Base-by-base conservation (phyloP, 306 rosid species). In the Cyamopsis tetragonoloba region DNA sequence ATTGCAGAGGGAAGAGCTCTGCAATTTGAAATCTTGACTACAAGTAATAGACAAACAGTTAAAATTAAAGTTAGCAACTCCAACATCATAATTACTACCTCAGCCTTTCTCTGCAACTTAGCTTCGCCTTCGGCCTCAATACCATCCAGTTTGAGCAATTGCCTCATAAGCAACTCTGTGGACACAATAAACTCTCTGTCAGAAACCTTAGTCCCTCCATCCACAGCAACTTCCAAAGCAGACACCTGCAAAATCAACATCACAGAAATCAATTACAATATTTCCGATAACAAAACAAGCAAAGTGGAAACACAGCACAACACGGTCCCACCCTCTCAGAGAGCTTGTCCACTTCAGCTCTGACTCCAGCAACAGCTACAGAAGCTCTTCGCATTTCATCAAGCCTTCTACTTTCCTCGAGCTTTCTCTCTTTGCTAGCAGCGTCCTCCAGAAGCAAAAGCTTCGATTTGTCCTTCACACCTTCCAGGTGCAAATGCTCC, bases 51-150 rank as follows among this genome's bases (percentile, higher is more conserved):
- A 65, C 12, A 73, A 42, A 9, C 24, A 44, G 9, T 70, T 49
- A 63, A 48, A 47, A 15, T 57, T 57, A 10, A 27, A 54, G 18
- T 13, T 42, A 31, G 63, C 23, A 62, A 48, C 22, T 50, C 20
- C 12, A 28, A 30, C 6, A 73, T 18, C 49, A 12, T 2, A 44
- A 70, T 48, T 3, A 55, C 75, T 46, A 92, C 98, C 98, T 92
- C 98, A 0, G 88, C 82, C 81, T 86, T 92, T 62, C 98, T 83
- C 81, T 84, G 96, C 81, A 86, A 13, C 80, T 82, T 92, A 2
- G 88, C 87, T 70, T 84, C 91, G 38, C 96, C 98, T 63, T 89
- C 96, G 66, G 96, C 98, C 73, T 86, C 74, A 60, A 89, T 89
- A 20, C 89, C 57, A 70, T 89, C 98, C 82, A 92, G 62, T 59